Evolutionary conservation across 2,329 filamentous ascomycete species (phyloP).

Genomic region (Colletotrichum sp.): DNA sequence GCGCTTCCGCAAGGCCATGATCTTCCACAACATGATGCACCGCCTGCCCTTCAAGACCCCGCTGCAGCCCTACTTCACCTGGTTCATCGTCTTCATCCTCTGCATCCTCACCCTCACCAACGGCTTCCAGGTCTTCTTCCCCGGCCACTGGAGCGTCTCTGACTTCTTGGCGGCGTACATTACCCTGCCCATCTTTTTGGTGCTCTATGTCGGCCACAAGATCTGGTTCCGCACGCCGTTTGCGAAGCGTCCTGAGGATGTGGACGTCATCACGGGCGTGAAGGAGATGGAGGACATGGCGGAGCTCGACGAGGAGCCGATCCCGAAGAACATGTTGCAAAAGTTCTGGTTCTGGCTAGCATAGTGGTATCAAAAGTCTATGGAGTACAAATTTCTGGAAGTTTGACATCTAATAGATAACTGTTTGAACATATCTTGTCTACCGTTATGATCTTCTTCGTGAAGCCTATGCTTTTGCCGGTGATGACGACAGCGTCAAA

Average conservation of each 20-base stretch:
- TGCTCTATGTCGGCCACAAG: slow-evolving; percentile 68
- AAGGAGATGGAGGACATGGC: slow-evolving; percentile 67
- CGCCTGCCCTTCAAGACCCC: slow-evolving; percentile 57
- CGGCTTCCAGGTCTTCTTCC: slow-evolving; percentile 78
- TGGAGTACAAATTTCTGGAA: background rate
- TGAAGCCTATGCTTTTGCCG: background rate
- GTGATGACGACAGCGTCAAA: background rate
- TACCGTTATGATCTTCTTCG: background rate
- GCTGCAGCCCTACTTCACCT: slow-evolving; percentile 69
- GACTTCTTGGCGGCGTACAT: slow-evolving; percentile 72
- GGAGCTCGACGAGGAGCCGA: slow-evolving; percentile 49
- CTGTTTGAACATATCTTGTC: background rate
- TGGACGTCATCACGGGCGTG: slow-evolving; percentile 64
- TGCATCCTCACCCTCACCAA: slow-evolving; percentile 72
- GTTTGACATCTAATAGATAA: background rate
- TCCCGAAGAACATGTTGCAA: slow-evolving; percentile 56
- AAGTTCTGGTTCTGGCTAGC: slow-evolving; percentile 64
- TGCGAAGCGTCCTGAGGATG: slow-evolving; percentile 47
- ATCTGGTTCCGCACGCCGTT: slow-evolving; percentile 48
- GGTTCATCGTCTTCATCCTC: slow-evolving; percentile 62
- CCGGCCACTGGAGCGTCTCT: slow-evolving; percentile 64
- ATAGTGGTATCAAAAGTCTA: slow-evolving; percentile 24
- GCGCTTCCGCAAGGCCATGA: slow-evolving; percentile 63
- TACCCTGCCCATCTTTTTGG: slow-evolving; percentile 65
- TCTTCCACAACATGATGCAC: slow-evolving; percentile 53